phyloP scores from a whole-genome alignment of 2,329 filamentous ascomycete species.

The Rosellinia necatrix region DNA sequence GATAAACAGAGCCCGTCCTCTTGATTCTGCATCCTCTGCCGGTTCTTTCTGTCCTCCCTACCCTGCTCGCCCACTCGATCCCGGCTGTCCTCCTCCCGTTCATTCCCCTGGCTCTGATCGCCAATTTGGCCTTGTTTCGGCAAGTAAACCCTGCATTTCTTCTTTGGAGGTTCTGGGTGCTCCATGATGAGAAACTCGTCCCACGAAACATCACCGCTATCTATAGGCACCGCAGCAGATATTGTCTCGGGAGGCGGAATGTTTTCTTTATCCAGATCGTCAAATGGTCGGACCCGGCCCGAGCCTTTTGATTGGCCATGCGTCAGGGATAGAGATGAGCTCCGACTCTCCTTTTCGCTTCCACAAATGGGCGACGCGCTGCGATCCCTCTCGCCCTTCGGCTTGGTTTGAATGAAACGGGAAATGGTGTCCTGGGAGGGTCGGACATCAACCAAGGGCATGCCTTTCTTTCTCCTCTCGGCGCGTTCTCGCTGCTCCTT shows the following conservation, averaged over 20 bases:
- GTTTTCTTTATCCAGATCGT: constrained; percentile 23
- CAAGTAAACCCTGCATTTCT: constrained; percentile 18
- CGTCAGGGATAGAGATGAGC: not conserved
- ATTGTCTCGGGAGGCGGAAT: not conserved
- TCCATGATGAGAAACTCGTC: not conserved
- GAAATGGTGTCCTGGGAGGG: constrained; percentile 64
- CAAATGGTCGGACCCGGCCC: not conserved
- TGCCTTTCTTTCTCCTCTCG: constrained; percentile 55
- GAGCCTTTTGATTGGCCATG: not conserved
- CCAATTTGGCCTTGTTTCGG: not conserved
- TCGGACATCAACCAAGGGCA: constrained; percentile 58
- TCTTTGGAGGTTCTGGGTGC: constrained; percentile 5
- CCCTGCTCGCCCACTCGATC: no score
- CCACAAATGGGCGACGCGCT: not conserved
- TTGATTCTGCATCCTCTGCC: no score
- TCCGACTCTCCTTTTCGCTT: not conserved
- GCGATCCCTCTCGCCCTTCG: constrained; percentile 18
- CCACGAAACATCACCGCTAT: not conserved
- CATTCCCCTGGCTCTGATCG: no score
- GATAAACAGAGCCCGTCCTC: not conserved
- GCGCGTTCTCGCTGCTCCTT: constrained; percentile 56
- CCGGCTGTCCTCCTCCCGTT: no score
- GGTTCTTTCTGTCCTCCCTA: no score
- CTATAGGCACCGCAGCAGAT: not conserved
- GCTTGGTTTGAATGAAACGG: constrained; percentile 49